phyloP scores from a whole-genome alignment of 805 yeast genomes.

The Saturnispora dispora region DNA sequence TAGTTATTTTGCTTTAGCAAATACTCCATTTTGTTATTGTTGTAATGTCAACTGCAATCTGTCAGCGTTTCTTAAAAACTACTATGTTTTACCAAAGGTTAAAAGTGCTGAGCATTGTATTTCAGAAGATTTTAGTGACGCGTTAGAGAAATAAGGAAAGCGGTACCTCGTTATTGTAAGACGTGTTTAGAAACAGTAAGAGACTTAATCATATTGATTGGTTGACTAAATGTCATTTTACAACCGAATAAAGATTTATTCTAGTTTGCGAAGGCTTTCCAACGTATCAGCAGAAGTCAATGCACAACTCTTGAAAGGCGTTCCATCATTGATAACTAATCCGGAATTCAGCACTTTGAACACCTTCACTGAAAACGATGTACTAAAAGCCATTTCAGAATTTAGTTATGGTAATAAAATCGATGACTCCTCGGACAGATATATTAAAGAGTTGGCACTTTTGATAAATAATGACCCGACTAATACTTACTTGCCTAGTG shows the following conservation, averaged over 20 bases:
- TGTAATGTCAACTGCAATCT: no score
- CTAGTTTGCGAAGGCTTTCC: neutral
- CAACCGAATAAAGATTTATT: neutral
- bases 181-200: neutral
- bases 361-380: neutral
- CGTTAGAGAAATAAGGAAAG: neutral
- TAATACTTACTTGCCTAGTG: conserved; percentile 1
- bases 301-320: neutral
- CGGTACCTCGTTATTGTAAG: neutral
- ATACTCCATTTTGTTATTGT: no score
- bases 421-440: neutral
- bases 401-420: neutral
- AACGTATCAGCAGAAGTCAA: neutral
- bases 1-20: no score
- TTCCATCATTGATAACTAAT: neutral
- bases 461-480: neutral
- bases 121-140: neutral
- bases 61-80: no score
- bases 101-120: neutral
- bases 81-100: no score
- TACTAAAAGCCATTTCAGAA: neutral
- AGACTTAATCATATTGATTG: no score
- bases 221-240: neutral
- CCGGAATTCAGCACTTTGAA: neutral
- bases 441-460: neutral